Evolutionary conservation across 73 alveolate genomes (phyloP).

Genomic region (Durusdinium trenchii): DNA sequence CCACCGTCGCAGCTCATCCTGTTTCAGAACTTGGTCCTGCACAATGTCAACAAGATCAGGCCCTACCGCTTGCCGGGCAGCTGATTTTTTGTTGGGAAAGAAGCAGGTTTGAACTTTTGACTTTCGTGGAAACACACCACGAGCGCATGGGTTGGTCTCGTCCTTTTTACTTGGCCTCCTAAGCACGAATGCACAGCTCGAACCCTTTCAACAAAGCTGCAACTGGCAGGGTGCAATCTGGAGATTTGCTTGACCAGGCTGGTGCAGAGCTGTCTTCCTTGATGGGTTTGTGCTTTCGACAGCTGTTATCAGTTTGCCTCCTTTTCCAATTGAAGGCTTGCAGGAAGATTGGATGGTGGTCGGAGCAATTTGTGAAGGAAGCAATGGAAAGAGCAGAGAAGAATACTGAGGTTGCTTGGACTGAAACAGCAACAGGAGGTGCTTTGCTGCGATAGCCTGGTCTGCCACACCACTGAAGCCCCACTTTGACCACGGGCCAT

Average conservation of each 20-base stretch:
- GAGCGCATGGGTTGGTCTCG: no score
- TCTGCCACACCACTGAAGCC: no score
- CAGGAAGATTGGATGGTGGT: constrained; percentile 58
- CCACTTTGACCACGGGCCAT: no score
- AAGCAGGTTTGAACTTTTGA: no score
- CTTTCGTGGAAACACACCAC: no score
- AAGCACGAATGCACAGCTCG: background rate
- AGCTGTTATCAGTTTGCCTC: background rate
- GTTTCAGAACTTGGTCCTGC: constrained; percentile 64
- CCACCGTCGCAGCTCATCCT: constrained; percentile 39
- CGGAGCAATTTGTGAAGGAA: constrained; percentile 41
- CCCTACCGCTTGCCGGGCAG: background rate
- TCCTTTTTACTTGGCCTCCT: no score
- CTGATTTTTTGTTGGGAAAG: no score
- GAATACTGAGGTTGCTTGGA: constrained; percentile 9
- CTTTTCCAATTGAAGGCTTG: no score
- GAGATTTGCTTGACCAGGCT: constrained; percentile 75
- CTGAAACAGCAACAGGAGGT: background rate
- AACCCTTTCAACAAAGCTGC: background rate
- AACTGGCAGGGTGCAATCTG: constrained; percentile 43
- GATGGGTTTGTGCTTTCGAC: background rate
- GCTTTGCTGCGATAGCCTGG: no score
- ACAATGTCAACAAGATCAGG: constrained; percentile 90
- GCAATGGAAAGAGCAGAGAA: constrained; percentile 61
- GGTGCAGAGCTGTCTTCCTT: background rate